Base-by-base conservation (phyloP, 495 filamentous ascomycete species). In the Talaromyces thailandensis region DNA sequence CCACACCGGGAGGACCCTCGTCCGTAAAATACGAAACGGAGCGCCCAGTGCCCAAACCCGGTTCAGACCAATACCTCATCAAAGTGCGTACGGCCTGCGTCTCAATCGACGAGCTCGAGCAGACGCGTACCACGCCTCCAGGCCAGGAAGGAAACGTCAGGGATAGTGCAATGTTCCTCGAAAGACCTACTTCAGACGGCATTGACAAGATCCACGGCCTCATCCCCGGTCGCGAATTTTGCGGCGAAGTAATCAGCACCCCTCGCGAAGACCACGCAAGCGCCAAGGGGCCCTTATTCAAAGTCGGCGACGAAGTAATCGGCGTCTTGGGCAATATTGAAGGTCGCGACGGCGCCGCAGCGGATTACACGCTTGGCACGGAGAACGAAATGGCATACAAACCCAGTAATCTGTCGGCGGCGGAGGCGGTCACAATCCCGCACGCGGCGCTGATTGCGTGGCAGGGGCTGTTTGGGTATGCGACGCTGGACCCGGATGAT, bases 391-490 rank as follows among this genome's bases (percentile, higher is more conserved):
- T 87, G 52, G 77, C 80, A 3, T 56, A 66, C 16, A 82, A 80
- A 65, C 82, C 84, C 7, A 63, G 63, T 24, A 78, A 73, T 61
- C 69, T 85, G 50, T 69, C 64, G 8, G 79, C 78, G 59, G 75
- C 71, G 11, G 76, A 85, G 55, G 79, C 79, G 16, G 81, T 81
- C 3, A 72, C 79, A 0, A 74, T 85, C 21, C 84, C 85, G 0
- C 64, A 86, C 56, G 77, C 78, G 1, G 80, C 75, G 14, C 64
- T 82, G 52, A 85, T 80, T 51, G 85, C 82, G 4, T 86, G 77
- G 78, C 81, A 86, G 63, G 82, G 79, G 7, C 72, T 87, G n/a
- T 86, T 87, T 64, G 71, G 68, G 14, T 79, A 84, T 67, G 77
- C 70, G 3, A 75, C 72, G 16, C 56, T 78, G 45, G 63, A 77